A percentile compares a stretch with the other conserved stretches of the same genome.
Conservation (phyloP, 2,329 filamentous ascomycete genomes). For the Fusarium denticulatum region DNA sequence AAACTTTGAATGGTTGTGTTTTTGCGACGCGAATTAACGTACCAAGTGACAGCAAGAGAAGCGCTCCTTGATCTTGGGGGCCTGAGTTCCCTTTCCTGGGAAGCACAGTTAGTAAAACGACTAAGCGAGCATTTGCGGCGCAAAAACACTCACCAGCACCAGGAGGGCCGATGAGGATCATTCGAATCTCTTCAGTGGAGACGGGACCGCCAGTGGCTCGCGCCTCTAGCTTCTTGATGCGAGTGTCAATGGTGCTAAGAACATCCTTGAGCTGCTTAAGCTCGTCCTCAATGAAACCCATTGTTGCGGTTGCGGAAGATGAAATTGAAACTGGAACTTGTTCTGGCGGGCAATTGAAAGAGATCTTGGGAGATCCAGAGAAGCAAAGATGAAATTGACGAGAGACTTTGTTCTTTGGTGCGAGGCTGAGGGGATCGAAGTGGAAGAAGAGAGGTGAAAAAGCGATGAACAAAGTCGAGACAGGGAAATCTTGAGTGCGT, state of each 20-base stretch:
- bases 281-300: constrained; percentile 89
- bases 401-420: constrained; percentile 20
- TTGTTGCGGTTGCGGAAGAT: constrained; percentile 59
- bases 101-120: constrained; percentile 31
- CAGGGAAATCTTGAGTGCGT: constrained; percentile 45
- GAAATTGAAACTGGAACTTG: constrained; percentile 31
- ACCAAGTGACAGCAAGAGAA: constrained; percentile 98
- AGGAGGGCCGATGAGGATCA: constrained; percentile 97
- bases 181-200: constrained; percentile 78
- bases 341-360: constrained; percentile 29
- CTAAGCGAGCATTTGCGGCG: constrained; percentile 1
- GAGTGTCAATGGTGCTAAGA: constrained; percentile 83
- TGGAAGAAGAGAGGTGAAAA: constrained; percentile 23
- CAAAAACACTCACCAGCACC: constrained; percentile 80
- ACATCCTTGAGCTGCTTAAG: constrained; percentile 86
- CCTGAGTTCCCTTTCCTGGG: constrained; percentile 97
- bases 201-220: constrained; percentile 67
- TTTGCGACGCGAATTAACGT: constrained; percentile 52
- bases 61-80: constrained; percentile 97
- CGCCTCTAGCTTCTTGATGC: constrained; percentile 85
- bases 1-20: not conserved
- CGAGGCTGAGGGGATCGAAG: constrained; percentile 23
- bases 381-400: constrained; percentile 16
- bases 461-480: constrained; percentile 37
- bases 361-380: constrained; percentile 20